Evolutionary conservation across 1,284 basidiomycete species (phyloP), one percentile per base, ranked within the genome.

Genomic region (Xanthoconium separans): DNA sequence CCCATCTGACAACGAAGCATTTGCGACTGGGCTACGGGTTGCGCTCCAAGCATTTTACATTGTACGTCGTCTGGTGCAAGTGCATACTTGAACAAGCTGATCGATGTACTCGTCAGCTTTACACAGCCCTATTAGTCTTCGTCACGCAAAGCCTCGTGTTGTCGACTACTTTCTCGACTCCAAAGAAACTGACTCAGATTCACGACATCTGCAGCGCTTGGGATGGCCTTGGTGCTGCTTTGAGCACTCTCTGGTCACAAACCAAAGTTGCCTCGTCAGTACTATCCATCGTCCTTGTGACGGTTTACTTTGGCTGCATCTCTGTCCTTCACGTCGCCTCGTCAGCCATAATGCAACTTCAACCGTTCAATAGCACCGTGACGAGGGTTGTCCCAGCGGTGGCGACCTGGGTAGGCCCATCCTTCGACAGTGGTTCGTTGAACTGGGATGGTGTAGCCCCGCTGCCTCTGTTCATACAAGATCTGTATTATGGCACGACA

Each of bases 331-430:
- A 46, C 6, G 29, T 44, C 0, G n/a, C 43, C 10, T 44, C 43
- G 22, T 46, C 33, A 16, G 24, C 44, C 16, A n/a, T 46, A 13
- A 46, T 46, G 15, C 33, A 46, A 12, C 9, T 46, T 34, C 33
- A 46, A 12, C 44, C 44, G 4, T 46, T 46, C 44, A 46, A 46
- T 24, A 18, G 24, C 18, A 46, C 44, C 16, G 4, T 46, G 33
- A 34, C 33, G 10, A 36, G 8, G 20, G 16, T n/a, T 12, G 10
- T 46, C 6, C 33, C 44, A 3, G 33, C 20, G 10, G 20, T 36
- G 44, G 22, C 20, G 6, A 46, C 13, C 4, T 46, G 44, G 33
- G 13, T 20, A 13, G 22, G 20, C 13, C 12, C 13, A 27, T 46
- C 44, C 11, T 13, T 36, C 6, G 8, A 46, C 15, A 18, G 22